Conservation (phyloP, 208 protist genomes). For the Polymyxa betae region DNA sequence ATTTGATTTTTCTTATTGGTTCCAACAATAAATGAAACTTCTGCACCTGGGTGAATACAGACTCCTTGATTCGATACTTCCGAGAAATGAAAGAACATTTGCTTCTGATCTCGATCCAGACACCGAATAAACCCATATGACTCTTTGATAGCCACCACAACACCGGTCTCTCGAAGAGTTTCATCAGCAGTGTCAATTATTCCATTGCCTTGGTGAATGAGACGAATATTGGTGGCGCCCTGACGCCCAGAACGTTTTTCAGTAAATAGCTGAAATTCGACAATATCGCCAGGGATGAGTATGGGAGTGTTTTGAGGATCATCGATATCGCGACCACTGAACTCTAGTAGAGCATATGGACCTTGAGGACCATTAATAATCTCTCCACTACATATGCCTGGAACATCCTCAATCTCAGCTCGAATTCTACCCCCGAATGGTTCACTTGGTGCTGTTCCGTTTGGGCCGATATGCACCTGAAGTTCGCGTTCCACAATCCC, state of each 20-base stretch:
- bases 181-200: no score
- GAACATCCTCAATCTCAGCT: not conserved
- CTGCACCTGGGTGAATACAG: not conserved
- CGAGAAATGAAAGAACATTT: conserved; percentile 52
- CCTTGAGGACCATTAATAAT: not conserved
- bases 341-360: conserved; percentile 3
- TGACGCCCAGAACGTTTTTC: not conserved
- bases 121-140: conserved; percentile 45
- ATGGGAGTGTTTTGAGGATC: not conserved
- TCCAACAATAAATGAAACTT: conserved; percentile 25
- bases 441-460: not conserved
- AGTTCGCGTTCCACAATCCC: conserved; percentile 44
- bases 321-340: conserved; percentile 43
- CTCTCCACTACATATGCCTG: not conserved
- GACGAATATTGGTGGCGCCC: not conserved
- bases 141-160: conserved; percentile 6
- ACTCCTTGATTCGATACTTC: not conserved
- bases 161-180: not conserved
- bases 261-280: conserved; percentile 45
- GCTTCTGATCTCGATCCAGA: conserved; percentile 35
- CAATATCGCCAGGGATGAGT: not conserved
- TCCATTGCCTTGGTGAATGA: not conserved
- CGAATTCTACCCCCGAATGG: conserved; percentile 21
- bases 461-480: not conserved
- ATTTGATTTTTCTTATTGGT: conserved; percentile 32